phyloP scores from a whole-genome alignment of 805 yeast genomes.

The Saccharomycopsis capsularis region DNA sequence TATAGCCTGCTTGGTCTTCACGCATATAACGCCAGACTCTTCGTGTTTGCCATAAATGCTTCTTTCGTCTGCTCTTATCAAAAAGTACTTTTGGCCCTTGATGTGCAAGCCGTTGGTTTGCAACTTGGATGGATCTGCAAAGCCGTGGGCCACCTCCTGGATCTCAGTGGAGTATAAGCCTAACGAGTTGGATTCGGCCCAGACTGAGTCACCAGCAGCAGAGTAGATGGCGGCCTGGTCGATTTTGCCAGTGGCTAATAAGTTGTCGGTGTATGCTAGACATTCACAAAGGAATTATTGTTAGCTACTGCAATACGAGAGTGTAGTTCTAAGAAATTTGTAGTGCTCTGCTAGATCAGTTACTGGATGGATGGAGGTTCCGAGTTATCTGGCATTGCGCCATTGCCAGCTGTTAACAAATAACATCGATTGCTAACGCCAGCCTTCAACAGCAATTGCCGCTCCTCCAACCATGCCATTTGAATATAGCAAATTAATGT shows the following conservation, averaged over 20 bases:
- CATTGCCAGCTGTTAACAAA: too few relatives aligned
- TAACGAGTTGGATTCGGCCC: slow-evolving; percentile 81
- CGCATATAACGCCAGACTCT: slow-evolving; percentile 82
- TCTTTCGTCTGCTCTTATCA: slow-evolving; percentile 84
- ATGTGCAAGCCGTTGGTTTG: slow-evolving; percentile 84
- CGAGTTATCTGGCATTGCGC: too few relatives aligned
- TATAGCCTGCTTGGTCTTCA: slow-evolving; percentile 90
- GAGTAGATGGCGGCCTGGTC: slow-evolving; percentile 93
- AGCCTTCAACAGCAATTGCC: too few relatives aligned
- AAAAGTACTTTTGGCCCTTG: slow-evolving; percentile 79
- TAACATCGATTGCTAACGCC: too few relatives aligned
- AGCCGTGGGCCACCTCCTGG: slow-evolving; percentile 67
- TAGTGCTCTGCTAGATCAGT: too few relatives aligned
- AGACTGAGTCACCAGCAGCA: slow-evolving; percentile 86
- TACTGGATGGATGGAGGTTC: too few relatives aligned
- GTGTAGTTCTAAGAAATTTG: too few relatives aligned
- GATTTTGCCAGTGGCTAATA: slow-evolving; percentile 77
- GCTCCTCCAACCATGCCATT: too few relatives aligned
- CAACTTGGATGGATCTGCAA: slow-evolving; percentile 66
- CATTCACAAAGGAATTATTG: too few relatives aligned
- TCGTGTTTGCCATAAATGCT: slow-evolving; percentile 91
- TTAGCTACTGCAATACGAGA: too few relatives aligned
- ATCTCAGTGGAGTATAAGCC: slow-evolving; percentile 65
- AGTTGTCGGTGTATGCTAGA: slow-evolving; percentile 90
- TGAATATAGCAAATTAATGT: too few relatives aligned